phyloP scores from a whole-genome alignment of 2,329 filamentous ascomycete genomes.

The Karstenula rhodostoma region DNA sequence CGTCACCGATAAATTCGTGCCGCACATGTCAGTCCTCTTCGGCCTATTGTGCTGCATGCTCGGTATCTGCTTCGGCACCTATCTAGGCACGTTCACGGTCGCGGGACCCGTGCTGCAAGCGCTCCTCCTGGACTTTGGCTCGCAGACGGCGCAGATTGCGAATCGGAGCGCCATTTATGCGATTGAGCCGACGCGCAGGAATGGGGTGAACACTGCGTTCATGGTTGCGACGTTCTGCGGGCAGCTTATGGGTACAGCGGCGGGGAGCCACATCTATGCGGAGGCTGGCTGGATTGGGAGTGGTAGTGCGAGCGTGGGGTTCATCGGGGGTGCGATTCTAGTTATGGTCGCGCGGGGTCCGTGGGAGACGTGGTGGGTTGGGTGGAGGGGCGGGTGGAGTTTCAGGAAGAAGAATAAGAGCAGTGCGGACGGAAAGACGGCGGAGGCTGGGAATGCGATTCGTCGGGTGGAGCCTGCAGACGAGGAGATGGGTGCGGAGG shows the following conservation, averaged over 20 bases:
- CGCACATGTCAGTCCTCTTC: conserved; percentile 71
- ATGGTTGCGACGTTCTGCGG: conserved; percentile 80
- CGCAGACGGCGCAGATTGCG: conserved; percentile 77
- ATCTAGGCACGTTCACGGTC: conserved; percentile 70
- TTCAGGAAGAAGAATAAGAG: conserved; percentile 54
- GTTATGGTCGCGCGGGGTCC: conserved; percentile 61
- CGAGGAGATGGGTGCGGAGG: conserved; percentile 33
- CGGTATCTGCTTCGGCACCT: conserved; percentile 73
- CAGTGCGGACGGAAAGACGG: conserved; percentile 52
- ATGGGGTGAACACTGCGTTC: conserved; percentile 81
- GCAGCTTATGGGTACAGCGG: conserved; percentile 71
- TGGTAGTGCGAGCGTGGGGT: conserved; percentile 65
- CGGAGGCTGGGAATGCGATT: conserved; percentile 26
- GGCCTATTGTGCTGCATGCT: conserved; percentile 66
- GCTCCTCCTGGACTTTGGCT: conserved; percentile 73
- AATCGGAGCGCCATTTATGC: conserved; percentile 75
- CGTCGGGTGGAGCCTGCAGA: conserved; percentile 20
- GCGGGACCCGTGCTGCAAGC: conserved; percentile 78
- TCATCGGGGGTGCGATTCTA: conserved; percentile 59
- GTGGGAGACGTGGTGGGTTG: conserved; percentile 66
- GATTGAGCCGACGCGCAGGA: conserved; percentile 74
- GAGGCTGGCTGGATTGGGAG: conserved; percentile 64
- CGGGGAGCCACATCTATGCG: conserved; percentile 64
- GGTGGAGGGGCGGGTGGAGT: conserved; percentile 67
- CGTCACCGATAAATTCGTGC: conserved; percentile 74